Evolutionary conservation across 176 grass and related monocot species (phyloP).

Genomic region (Pontederia crassipes): DNA sequence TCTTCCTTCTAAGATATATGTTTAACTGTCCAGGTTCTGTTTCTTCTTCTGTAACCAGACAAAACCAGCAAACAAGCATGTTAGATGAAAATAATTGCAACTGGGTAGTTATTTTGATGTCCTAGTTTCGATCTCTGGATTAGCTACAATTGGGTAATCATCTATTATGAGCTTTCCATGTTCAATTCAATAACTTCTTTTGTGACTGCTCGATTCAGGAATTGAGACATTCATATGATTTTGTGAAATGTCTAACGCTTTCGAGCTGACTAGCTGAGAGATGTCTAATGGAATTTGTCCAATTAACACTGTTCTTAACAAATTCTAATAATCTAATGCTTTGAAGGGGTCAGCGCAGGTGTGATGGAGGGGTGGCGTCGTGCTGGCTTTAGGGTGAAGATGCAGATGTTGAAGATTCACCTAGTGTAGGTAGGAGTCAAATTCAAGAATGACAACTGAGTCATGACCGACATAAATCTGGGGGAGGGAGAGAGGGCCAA

Average conservation of each 20-base stretch:
- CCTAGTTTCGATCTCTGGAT: slow-evolving; percentile 38
- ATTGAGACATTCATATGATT: slow-evolving; percentile 66
- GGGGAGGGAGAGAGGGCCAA: too few species aligned
- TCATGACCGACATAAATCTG: too few species aligned
- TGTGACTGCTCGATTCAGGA: slow-evolving; percentile 52
- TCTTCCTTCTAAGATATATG: slow-evolving; percentile 57
- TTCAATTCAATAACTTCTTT: slow-evolving; percentile 40
- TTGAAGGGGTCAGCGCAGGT: too few species aligned
- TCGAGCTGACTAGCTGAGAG: slow-evolving; percentile 39
- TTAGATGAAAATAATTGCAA: slow-evolving; percentile 53
- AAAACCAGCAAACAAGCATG: slow-evolving; percentile 37
- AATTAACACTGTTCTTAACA: slow-evolving; percentile 63
- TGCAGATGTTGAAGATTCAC: too few species aligned
- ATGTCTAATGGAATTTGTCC: slow-evolving; percentile 43
- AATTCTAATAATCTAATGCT: slow-evolving; percentile 78
- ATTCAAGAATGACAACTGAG: too few species aligned
- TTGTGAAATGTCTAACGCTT: slow-evolving; percentile 68
- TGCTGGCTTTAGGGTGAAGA: too few species aligned
- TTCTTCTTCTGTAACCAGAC: slow-evolving; percentile 33
- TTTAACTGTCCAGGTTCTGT: slow-evolving; percentile 39
- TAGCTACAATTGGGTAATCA: slow-evolving; percentile 80
- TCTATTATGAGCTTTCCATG: slow-evolving; percentile 73
- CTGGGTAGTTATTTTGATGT: slow-evolving; percentile 24
- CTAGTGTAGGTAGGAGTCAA: too few species aligned
- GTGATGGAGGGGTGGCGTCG: too few species aligned